These are phyloP conservation scores for Mycosphaerella sp. DNA, from an alignment of 2,329 filamentous ascomycete genomes.

Conservation along the genomic window DNA sequence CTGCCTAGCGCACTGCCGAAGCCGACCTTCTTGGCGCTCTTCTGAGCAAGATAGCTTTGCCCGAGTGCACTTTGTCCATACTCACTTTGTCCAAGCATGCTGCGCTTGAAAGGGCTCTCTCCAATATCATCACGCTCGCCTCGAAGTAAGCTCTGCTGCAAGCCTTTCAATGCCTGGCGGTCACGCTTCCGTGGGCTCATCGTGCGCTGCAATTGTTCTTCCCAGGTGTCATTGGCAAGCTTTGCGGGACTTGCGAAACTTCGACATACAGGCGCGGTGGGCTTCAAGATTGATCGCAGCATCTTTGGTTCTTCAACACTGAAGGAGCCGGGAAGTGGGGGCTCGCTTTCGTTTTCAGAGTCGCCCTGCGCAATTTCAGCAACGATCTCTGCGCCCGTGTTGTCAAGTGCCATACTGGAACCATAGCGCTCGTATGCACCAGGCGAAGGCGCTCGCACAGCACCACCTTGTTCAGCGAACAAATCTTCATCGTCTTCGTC, in stretches of 20 bases:
- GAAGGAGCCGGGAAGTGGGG: constrained; percentile 74
- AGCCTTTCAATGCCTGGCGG: constrained; percentile 64
- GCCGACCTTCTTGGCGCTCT: constrained; percentile 30
- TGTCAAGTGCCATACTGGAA: constrained; percentile 31
- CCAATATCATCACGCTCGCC: constrained; percentile 31
- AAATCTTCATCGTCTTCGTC: constrained; percentile 19
- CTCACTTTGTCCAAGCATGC: constrained; percentile 33
- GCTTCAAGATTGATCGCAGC: constrained; percentile 48
- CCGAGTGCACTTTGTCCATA: constrained; percentile 33
- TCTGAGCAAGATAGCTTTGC: constrained; percentile 34
- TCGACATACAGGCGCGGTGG: constrained; percentile 31
- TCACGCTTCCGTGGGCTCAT: constrained; percentile 92
- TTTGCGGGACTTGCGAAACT: constrained; percentile 50
- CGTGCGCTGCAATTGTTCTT: constrained; percentile 85
- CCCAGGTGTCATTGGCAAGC: constrained; percentile 71
- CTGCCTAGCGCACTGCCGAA: constrained; percentile 18
- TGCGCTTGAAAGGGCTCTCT: constrained; percentile 55
- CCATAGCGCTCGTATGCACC: constrained; percentile 27
- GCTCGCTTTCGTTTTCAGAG: constrained; percentile 54
- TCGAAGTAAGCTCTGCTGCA: constrained; percentile 52
- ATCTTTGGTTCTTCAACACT: constrained; percentile 62
- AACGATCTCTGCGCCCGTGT: constrained; percentile 37
- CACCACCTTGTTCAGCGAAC: constrained; percentile 27
- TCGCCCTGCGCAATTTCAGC: constrained; percentile 54
- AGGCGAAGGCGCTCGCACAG: constrained; percentile 29